Base-by-base conservation (phyloP, 140 eudicot species). In the Oenanthe javanica region DNA sequence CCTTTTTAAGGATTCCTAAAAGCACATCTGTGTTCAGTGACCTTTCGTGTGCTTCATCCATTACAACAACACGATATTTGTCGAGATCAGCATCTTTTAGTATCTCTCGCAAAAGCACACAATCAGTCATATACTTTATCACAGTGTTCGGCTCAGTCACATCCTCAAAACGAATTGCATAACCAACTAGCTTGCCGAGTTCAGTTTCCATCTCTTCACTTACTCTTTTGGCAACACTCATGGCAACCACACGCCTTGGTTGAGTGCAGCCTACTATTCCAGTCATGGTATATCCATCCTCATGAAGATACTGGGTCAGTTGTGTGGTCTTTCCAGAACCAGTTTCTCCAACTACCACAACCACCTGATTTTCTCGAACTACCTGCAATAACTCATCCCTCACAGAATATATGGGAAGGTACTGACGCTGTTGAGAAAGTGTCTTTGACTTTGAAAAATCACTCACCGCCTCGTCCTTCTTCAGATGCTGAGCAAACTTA, bases 1-100 rank as follows among this genome's bases (percentile, higher is more conserved):
- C 97, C 82, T 93, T 95, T 85, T 91, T 92, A 27, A 95, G 93
- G 80, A 95, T 95, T 43, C 98, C 99, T 77, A 95, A 92, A 12
- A 95, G 88, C 31, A 95, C 98, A 77, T 95, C 99, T 0, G 99
- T 95, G 88, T 75, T 93, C 47, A 95, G 85, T 63, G 97, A 92
- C 79, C 99, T 90, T 84, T 95, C 99, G 47, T 95, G 99, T 69
- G 99, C 99, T 90, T 95, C 99, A 66, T 95, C 99, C 99, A 95
- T 92, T 51, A 95, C 93, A 84, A 95, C 55, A 14, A 93, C 91
- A 85, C 96, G 94, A 81, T 94, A 94, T 82, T 92, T 94, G 77
- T 94, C 99, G 70, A 94, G 97, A 79, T 94, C 99, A 45, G 97
- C 75, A 85, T 94, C 99, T 89, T 92, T 94, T 75, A 94, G 84